These are phyloP conservation scores for Xylaria intraflava DNA, from an alignment of 495 filamentous ascomycete species.

Conservation along the genomic window DNA sequence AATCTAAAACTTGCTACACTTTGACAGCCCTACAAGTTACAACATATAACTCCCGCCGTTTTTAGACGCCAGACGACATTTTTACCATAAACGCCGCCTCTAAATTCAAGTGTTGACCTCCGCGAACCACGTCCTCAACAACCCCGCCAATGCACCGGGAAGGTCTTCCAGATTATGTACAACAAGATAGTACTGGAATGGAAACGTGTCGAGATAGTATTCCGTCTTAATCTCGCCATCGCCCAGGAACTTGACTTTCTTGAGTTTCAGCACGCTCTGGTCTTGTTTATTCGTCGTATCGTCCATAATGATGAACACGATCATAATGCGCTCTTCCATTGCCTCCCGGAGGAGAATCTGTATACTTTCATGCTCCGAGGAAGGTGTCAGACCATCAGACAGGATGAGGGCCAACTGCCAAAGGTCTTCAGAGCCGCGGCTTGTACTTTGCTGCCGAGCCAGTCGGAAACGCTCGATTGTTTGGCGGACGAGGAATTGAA, in stretches of 20 bases:
- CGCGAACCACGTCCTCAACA: slow-evolving; percentile 93
- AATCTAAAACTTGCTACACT: slow-evolving; percentile 7
- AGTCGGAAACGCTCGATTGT: slow-evolving; percentile 77
- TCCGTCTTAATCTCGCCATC: slow-evolving; percentile 56
- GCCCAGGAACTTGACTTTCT: slow-evolving; percentile 26
- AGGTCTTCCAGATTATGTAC: slow-evolving; percentile 87
- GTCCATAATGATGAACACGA: slow-evolving; percentile 95
- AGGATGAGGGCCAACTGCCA: slow-evolving; percentile 95
- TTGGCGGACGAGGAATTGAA: slow-evolving; percentile 65
- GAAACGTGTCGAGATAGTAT: slow-evolving; percentile 89
- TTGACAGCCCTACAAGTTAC: not conserved
- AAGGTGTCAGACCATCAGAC: slow-evolving; percentile 84
- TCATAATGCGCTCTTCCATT: slow-evolving; percentile 90
- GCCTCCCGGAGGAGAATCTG: slow-evolving; percentile 75
- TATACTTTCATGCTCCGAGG: slow-evolving; percentile 69
- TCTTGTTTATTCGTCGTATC: slow-evolving; percentile 46
- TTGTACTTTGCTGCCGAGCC: slow-evolving; percentile 55
- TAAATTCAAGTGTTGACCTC: slow-evolving; percentile 56
- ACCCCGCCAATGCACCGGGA: slow-evolving; percentile 76
- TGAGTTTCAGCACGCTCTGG: slow-evolving; percentile 37
- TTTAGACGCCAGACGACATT: no score
- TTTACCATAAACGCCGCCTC: not conserved
- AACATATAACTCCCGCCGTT: no score
- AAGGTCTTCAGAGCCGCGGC: slow-evolving; percentile 63
- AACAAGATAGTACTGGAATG: slow-evolving; percentile 92